phyloP scores from a whole-genome alignment of 257 asterid genomes.

The Knoxia roxburghii region DNA sequence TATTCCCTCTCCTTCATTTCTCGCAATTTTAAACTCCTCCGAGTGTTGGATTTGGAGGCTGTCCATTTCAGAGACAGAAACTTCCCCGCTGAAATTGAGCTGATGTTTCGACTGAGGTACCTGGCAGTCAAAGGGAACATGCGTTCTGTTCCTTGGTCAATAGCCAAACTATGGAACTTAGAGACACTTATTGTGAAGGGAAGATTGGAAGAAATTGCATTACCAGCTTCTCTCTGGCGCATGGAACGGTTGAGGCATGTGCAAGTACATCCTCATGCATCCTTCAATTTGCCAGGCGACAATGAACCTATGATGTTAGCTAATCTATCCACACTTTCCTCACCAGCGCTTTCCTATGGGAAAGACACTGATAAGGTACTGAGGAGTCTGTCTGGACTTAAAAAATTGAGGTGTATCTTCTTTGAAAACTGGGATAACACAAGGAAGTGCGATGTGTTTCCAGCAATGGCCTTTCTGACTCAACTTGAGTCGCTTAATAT shows the following conservation, averaged over 20 bases:
- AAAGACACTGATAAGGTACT: too few relatives aligned
- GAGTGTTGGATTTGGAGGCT: constrained; percentile 17
- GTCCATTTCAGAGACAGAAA: neutral
- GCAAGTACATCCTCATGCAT: neutral
- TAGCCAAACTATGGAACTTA: constrained; percentile 8
- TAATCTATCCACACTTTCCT: too few relatives aligned
- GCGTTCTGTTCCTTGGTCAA: neutral
- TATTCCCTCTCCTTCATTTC: neutral
- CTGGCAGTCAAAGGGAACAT: constrained; percentile 1
- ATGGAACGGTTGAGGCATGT: constrained; percentile 19
- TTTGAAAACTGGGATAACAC: neutral
- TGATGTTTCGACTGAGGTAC: constrained; percentile 11
- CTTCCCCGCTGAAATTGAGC: neutral
- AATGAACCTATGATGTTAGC: neutral
- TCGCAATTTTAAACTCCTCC: neutral
- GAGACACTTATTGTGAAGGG: constrained; percentile 13
- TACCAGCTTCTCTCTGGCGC: constrained; percentile 5
- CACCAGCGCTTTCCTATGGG: too few relatives aligned
- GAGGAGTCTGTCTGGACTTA: too few relatives aligned
- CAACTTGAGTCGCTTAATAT: constrained; percentile 17
- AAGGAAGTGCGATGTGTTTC: constrained; percentile 4
- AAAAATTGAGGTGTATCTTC: too few relatives aligned
- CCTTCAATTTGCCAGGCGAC: neutral
- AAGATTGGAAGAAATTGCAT: neutral
- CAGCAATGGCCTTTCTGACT: constrained; percentile 1